Evolutionary conservation across 2,329 filamentous ascomycete species (phyloP).

Genomic region (Tolypocladium amazonense): DNA sequence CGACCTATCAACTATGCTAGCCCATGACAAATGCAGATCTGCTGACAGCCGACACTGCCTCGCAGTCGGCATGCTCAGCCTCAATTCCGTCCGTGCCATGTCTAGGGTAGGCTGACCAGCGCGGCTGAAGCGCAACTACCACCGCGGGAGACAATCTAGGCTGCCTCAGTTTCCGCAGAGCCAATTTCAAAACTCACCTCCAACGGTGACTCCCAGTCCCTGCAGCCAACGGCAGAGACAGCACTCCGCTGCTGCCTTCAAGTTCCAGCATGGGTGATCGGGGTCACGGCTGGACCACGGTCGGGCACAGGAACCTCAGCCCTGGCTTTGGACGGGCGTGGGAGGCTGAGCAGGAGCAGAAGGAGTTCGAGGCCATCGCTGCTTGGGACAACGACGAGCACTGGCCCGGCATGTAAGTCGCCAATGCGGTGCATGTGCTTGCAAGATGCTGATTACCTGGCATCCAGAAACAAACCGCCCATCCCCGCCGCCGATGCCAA

Average conservation of each 20-base stretch:
- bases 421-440: not conserved
- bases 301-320: conserved; percentile 14
- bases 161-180: not conserved
- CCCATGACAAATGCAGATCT: not conserved
- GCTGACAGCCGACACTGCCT: not conserved
- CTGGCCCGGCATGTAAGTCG: conserved; percentile 22
- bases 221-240: not conserved
- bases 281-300: conserved; percentile 20
- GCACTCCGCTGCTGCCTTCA: not conserved
- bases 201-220: not conserved
- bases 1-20: not conserved
- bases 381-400: conserved; percentile 20
- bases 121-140: not conserved
- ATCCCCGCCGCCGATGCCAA: conserved; percentile 20
- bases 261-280: conserved; percentile 16
- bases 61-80: not conserved
- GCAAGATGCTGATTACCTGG: not conserved
- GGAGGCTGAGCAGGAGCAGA: conserved; percentile 18
- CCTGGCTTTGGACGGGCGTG: conserved; percentile 11
- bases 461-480: conserved; percentile 16
- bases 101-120: not conserved
- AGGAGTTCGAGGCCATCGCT: conserved; percentile 18
- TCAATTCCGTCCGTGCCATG: not conserved
- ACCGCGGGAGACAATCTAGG: not conserved
- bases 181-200: not conserved